Evolutionary conservation across 208 protist genomes (phyloP).

Genomic region (Trypanosoma scelopori): DNA sequence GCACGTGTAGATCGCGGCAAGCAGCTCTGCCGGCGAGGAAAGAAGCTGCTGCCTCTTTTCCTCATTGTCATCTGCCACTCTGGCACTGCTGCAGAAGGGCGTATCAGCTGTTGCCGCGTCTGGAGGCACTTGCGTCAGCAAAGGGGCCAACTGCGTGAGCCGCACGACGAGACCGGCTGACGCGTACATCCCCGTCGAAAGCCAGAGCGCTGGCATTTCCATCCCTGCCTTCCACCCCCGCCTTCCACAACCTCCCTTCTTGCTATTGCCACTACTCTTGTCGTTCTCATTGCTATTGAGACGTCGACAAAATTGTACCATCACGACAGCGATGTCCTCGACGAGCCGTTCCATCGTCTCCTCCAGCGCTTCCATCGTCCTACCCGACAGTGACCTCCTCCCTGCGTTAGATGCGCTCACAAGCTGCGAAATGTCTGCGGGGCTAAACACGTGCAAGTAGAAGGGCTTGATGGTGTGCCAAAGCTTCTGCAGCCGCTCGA

Average conservation of each 20-base stretch:
- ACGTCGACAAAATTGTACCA: slow-evolving; percentile 24
- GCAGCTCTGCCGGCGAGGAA: slow-evolving; percentile 17
- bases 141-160: not conserved
- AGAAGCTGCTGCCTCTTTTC: slow-evolving; percentile 4
- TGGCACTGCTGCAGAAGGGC: not conserved
- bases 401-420: not conserved
- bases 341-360: slow-evolving; percentile 8
- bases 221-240: not conserved
- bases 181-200: slow-evolving; percentile 11
- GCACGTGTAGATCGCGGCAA: slow-evolving; percentile 12
- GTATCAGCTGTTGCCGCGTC: no score
- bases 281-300: not conserved
- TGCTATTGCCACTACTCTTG: not conserved
- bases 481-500: slow-evolving; percentile 17
- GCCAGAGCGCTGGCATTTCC: not conserved
- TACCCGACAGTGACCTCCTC: not conserved
- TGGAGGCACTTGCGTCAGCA: not conserved
- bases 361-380: not conserved
- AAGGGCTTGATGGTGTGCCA: slow-evolving; percentile 17
- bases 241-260: no score
- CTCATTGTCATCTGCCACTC: not conserved
- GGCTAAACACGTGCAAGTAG: slow-evolving; percentile 16
- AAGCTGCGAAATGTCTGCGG: slow-evolving; percentile 8
- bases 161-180: slow-evolving; percentile 3
- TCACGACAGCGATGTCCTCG: slow-evolving; percentile 27